These are phyloP conservation scores for Symbiodinium pilosum DNA, from an alignment of 73 alveolate genomes.

Conservation along the genomic window DNA sequence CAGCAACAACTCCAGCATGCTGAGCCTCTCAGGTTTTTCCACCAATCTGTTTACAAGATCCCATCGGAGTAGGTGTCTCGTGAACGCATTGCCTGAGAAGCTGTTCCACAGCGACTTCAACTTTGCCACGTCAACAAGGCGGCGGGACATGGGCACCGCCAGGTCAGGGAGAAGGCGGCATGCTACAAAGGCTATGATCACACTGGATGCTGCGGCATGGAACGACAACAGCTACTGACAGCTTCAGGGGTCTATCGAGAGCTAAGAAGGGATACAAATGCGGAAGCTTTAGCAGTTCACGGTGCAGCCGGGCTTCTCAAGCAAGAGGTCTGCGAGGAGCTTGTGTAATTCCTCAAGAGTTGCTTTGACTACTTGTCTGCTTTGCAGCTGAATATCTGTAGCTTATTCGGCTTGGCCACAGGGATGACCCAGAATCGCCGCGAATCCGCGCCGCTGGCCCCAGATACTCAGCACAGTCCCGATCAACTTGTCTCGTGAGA, in stretches of 20 bases:
- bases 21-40: conserved; percentile 55
- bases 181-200: background rate
- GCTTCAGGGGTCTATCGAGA: too few species aligned
- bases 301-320: background rate
- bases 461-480: conserved; percentile 16
- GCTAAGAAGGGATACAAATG: too few species aligned
- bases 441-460: conserved; percentile 41
- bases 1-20: conserved; percentile 63
- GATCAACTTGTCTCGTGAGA: conserved; percentile 10
- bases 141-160: conserved; percentile 7
- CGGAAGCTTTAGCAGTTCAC: too few species aligned
- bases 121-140: background rate
- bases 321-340: conserved; percentile 9
- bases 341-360: background rate
- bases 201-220: background rate
- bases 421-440: conserved; percentile 19
- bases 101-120: conserved; percentile 32
- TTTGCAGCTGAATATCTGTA: background rate
- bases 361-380: background rate
- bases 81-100: conserved; percentile 76
- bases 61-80: conserved; percentile 58
- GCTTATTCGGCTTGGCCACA: background rate
- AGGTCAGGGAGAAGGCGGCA: background rate
- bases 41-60: conserved; percentile 53
- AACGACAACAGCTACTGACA: background rate